A percentile compares a stretch with the other conserved stretches of the same genome.
Evolutionary conservation across 176 grass and related monocot species (phyloP).

Genomic region (Coix lacrymajobi): DNA sequence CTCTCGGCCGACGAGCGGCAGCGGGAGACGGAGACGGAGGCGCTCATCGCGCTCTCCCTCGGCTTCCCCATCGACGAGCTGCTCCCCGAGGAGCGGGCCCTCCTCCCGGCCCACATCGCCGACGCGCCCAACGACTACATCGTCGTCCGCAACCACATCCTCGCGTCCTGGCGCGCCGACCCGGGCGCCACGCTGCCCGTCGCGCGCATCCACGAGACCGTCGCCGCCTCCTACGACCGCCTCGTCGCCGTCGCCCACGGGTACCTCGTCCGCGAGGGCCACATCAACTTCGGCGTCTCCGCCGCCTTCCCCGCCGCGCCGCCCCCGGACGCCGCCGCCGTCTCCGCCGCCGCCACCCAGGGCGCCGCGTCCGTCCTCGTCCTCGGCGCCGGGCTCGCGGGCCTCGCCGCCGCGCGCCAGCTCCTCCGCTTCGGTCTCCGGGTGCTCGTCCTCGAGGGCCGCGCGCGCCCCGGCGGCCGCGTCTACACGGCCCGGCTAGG

Average conservation of each 20-base stretch:
- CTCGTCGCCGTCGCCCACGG: slow-evolving; percentile 65
- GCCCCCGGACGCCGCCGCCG: slow-evolving; percentile 19
- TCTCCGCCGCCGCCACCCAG: not conserved
- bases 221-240: slow-evolving; percentile 64
- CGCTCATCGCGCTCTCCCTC: slow-evolving; percentile 77
- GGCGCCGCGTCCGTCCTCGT: slow-evolving; percentile 46
- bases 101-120: slow-evolving; percentile 21
- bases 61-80: slow-evolving; percentile 82
- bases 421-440: slow-evolving; percentile 67
- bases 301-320: slow-evolving; percentile 54
- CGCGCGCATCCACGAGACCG: slow-evolving; percentile 60
- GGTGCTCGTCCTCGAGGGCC: slow-evolving; percentile 75
- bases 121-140: slow-evolving; percentile 78
- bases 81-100: slow-evolving; percentile 44
- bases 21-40: slow-evolving; percentile 87
- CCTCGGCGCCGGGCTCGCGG: slow-evolving; percentile 72
- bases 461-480: slow-evolving; percentile 72
- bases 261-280: slow-evolving; percentile 66
- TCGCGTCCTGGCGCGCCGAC: slow-evolving; percentile 83
- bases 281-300: slow-evolving; percentile 95
- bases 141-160: slow-evolving; percentile 92
- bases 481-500: slow-evolving; percentile 62
- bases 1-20: slow-evolving; percentile 65
- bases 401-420: slow-evolving; percentile 77
- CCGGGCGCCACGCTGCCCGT: slow-evolving; percentile 53